Evolutionary conservation across 257 asterid species (phyloP), one percentile per base, ranked within the genome.

Genomic region (Petunia secreta): DNA sequence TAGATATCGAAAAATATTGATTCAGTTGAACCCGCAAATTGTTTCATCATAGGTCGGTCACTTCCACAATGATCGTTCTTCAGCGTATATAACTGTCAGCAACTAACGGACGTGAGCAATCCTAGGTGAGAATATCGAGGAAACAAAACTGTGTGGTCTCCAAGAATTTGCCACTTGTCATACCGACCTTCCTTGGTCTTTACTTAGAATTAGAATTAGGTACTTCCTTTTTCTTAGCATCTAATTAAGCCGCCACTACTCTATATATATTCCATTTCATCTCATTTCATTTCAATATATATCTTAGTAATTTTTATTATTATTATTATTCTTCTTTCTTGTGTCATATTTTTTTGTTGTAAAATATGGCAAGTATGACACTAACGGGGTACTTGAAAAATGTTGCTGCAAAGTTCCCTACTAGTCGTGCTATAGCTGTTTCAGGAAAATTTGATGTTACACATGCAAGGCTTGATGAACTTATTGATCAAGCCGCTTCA

Each of bases 401-500:
- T 75, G 91, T 87, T 82, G 96, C 98, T 85, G 91, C 69, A 8
- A 63, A 38, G 62, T 94, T 89, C 60, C 86, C 97, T 67, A 71
- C 89, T 82, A 90, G 91, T 8, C 91, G 90, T 1, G 98, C 99
- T 2, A 16, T 96, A n/a, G 85, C 90, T 6, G 92, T 89, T 69
- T 89, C 96, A 79, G 97, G 94, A 2, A 90, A 84, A 69, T 88
- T 92, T 81, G 92, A 91, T 84, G 88, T 94, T 79, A 88, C 92
- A 0, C 91, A 96, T 62, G 83, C 91, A 50, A 85, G 87, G 25
- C 91, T 94, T 75, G 80, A 87, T 75, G 85, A 89, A 0, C 90
- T 94, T 81, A 85, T 96, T 37, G 93, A 96, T n/a, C 77, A 84
- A 15, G 93, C 97, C 82, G 98, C 97, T 65, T 89, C 92, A 4